Conservation (phyloP, 352 stramenopile genomes). For the Achlya hypogyna region DNA sequence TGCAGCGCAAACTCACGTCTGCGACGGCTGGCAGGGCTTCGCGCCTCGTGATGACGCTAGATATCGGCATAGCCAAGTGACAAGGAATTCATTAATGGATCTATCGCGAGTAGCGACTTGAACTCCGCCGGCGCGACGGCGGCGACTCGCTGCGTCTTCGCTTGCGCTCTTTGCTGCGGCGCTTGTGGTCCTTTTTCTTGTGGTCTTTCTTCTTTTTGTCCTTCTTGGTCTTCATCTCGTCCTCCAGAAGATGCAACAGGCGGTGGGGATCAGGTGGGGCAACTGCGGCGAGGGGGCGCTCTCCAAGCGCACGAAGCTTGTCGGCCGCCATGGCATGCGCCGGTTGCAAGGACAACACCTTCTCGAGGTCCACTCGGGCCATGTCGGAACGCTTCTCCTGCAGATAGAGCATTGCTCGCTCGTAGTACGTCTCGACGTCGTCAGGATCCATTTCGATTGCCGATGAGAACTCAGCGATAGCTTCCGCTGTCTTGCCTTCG, state of each 20-base stretch:
- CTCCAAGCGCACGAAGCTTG: neutral
- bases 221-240: neutral
- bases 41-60: too few relatives aligned
- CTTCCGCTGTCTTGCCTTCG: neutral
- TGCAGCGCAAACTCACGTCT: too few relatives aligned
- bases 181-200: neutral
- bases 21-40: too few relatives aligned
- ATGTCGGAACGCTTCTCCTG: neutral
- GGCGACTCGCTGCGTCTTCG: neutral
- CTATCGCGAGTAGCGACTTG: neutral
- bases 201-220: conserved; percentile 18
- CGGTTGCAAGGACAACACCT: neutral
- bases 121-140: neutral
- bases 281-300: neutral
- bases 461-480: neutral
- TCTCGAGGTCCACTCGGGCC: neutral
- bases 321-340: neutral
- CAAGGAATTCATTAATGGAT: too few relatives aligned
- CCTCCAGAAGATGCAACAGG: conserved; percentile 6
- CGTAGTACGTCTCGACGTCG: conserved; percentile 4
- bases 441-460: conserved; percentile 12
- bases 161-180: neutral
- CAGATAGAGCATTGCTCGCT: neutral
- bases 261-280: neutral
- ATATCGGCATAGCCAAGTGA: too few relatives aligned